A percentile compares a stretch with the other conserved stretches of the same genome.
These are phyloP conservation scores for Chaetomium tenue DNA, from an alignment of 495 filamentous ascomycete genomes.

Conservation along the genomic window DNA sequence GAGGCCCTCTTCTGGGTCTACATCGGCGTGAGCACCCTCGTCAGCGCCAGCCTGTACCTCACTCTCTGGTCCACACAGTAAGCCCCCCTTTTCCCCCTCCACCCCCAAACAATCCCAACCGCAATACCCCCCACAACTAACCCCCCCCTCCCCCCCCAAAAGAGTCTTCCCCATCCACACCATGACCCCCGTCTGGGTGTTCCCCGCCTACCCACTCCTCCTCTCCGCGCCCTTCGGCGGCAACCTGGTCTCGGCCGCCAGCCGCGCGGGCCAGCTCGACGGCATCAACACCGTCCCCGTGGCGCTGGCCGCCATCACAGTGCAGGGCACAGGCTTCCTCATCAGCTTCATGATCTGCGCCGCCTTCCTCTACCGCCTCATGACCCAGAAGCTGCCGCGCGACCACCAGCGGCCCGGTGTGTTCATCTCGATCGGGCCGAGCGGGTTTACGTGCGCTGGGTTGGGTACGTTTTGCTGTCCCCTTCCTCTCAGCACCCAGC, in stretches of 20 bases:
- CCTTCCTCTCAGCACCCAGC: not conserved
- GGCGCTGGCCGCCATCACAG: conserved; percentile 66
- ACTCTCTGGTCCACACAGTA: conserved; percentile 62
- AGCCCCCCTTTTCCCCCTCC: conserved; percentile 21
- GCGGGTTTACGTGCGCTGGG: conserved; percentile 73
- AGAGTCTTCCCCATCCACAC: conserved; percentile 71
- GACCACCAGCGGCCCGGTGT: conserved; percentile 76
- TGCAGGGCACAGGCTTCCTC: conserved; percentile 82
- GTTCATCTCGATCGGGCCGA: conserved; percentile 79
- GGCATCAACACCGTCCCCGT: conserved; percentile 57
- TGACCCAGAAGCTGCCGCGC: conserved; percentile 85
- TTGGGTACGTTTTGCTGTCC: conserved; percentile 38
- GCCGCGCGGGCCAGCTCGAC: conserved; percentile 32
- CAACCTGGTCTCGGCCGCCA: conserved; percentile 56
- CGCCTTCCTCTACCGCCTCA: conserved; percentile 82
- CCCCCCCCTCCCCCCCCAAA: not conserved
- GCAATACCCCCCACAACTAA: conserved; percentile 2
- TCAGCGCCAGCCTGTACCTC: conserved; percentile 69
- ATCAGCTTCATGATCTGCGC: conserved; percentile 84
- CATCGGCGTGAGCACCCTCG: conserved; percentile 58
- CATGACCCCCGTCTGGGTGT: conserved; percentile 93
- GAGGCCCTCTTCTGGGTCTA: conserved; percentile 73
- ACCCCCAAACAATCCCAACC: not conserved
- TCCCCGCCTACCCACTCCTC: conserved; percentile 82
- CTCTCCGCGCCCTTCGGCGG: conserved; percentile 74